A percentile compares a stretch with the other conserved stretches of the same genome.
These are phyloP conservation scores for Alternaria atra DNA, from an alignment of 2,329 filamentous ascomycete genomes.

Conservation along the genomic window DNA sequence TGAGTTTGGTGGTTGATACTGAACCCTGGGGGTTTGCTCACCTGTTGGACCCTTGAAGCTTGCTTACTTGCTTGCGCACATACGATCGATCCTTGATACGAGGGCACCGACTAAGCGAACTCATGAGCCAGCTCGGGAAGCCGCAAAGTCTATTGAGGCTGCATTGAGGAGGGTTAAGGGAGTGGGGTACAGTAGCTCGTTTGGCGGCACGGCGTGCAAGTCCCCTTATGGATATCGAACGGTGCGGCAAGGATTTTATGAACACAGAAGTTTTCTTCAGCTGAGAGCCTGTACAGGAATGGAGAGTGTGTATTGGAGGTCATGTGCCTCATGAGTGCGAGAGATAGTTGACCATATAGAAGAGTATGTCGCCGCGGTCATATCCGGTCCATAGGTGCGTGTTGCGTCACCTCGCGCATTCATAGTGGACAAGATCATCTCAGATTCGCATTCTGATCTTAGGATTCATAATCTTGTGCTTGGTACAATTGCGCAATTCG, in stretches of 20 bases:
- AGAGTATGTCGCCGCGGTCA: not conserved
- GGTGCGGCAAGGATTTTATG: not conserved
- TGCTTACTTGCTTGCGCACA: not conserved
- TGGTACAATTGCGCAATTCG: not conserved
- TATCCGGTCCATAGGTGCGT: not conserved
- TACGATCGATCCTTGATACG: not conserved
- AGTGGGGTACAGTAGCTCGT: not conserved
- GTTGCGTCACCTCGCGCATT: not conserved
- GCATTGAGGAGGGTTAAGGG: not conserved
- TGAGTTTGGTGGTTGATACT: not conserved
- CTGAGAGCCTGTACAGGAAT: not conserved
- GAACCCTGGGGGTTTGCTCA: not conserved
- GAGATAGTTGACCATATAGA: not conserved
- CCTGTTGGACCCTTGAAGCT: not conserved
- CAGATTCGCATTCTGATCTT: not conserved
- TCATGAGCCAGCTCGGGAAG: not conserved
- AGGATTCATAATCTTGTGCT: not conserved
- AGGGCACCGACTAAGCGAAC: not conserved
- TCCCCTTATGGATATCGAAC: not conserved
- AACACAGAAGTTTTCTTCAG: not conserved
- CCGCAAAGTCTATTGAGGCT: not conserved
- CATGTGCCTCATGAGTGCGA: not conserved
- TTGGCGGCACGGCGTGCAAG: not conserved
- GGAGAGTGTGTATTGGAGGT: not conserved
- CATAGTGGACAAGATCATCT: not conserved